These are phyloP conservation scores for Trichoderma orchidacearum DNA, from an alignment of 495 filamentous ascomycete species.

Conservation along the genomic window DNA sequence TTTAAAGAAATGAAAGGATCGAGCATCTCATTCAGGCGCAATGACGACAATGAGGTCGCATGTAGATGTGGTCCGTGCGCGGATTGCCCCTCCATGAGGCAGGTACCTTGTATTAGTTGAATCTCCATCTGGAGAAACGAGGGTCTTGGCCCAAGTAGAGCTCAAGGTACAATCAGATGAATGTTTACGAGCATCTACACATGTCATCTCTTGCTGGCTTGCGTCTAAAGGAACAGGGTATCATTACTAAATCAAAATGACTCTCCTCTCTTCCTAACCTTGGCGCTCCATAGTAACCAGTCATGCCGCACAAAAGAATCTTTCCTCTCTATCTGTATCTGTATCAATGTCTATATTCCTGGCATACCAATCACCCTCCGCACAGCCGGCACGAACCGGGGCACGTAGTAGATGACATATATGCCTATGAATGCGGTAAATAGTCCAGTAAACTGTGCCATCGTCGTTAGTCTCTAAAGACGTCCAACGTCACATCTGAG, in stretches of 20 bases:
- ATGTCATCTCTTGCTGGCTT: no score
- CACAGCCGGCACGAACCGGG: constrained; percentile 47
- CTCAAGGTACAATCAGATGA: no score
- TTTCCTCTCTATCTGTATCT: neutral
- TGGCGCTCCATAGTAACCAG: neutral
- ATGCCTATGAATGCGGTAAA: constrained; percentile 53
- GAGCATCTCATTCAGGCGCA: no score
- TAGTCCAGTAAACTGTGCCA: constrained; percentile 52
- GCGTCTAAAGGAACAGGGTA: neutral
- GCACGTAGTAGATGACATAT: constrained; percentile 65
- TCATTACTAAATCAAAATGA: neutral
- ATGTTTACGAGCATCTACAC: no score
- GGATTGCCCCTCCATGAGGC: neutral
- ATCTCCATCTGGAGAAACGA: no score
- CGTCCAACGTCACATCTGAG: neutral
- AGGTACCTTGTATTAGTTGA: no score
- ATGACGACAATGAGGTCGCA: no score
- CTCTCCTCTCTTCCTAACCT: neutral
- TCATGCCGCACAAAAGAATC: neutral
- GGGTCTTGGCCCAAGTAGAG: no score
- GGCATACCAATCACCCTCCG: constrained; percentile 61
- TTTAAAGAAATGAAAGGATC: no score
- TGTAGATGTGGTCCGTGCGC: neutral
- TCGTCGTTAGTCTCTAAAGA: constrained; percentile 6
- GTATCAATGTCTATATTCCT: constrained; percentile 48